Evolutionary conservation across 1,284 basidiomycete species (phyloP).

Genomic region (Tilletia horrida): DNA sequence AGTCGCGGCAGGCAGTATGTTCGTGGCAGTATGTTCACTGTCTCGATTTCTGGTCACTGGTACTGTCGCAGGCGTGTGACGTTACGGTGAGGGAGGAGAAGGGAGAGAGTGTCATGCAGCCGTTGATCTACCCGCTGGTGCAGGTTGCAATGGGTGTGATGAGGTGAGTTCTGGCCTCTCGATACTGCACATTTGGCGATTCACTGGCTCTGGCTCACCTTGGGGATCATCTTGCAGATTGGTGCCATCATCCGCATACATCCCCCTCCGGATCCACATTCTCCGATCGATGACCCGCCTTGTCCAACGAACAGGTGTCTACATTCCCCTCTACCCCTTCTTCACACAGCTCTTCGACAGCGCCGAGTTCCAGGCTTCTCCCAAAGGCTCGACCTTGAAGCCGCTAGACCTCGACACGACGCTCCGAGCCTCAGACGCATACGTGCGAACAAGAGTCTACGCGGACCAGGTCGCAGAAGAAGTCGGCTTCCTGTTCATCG

Average conservation of each 20-base stretch:
- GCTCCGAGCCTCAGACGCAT: slow-evolving; percentile 82
- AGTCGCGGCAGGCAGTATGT: slow-evolving; percentile 49
- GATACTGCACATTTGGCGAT: background rate
- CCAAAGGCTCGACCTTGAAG: slow-evolving; percentile 81
- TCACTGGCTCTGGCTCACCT: no score
- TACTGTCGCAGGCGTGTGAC: slow-evolving; percentile 57
- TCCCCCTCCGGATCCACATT: slow-evolving; percentile 74
- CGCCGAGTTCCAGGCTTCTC: slow-evolving; percentile 67
- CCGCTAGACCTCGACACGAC: slow-evolving; percentile 84
- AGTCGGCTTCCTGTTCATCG: slow-evolving; percentile 71
- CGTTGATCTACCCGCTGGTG: slow-evolving; percentile 89
- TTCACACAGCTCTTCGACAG: slow-evolving; percentile 82
- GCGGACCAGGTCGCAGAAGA: slow-evolving; percentile 81
- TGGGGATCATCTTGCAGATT: slow-evolving; percentile 62
- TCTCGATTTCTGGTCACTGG: slow-evolving; percentile 92
- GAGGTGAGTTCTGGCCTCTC: slow-evolving; percentile 51
- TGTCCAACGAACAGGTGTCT: slow-evolving; percentile 73
- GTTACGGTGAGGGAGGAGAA: slow-evolving; percentile 24
- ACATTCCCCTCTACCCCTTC: slow-evolving; percentile 81
- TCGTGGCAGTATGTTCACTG: slow-evolving; percentile 98
- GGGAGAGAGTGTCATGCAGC: slow-evolving; percentile 71
- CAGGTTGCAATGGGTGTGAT: slow-evolving; percentile 90
- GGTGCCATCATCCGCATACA: slow-evolving; percentile 74
- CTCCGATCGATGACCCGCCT: slow-evolving; percentile 70
- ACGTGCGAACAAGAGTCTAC: slow-evolving; percentile 83